Evolutionary conservation across 148 eudicot genomes (phyloP).

Genomic region (Polygonum maritimum): DNA sequence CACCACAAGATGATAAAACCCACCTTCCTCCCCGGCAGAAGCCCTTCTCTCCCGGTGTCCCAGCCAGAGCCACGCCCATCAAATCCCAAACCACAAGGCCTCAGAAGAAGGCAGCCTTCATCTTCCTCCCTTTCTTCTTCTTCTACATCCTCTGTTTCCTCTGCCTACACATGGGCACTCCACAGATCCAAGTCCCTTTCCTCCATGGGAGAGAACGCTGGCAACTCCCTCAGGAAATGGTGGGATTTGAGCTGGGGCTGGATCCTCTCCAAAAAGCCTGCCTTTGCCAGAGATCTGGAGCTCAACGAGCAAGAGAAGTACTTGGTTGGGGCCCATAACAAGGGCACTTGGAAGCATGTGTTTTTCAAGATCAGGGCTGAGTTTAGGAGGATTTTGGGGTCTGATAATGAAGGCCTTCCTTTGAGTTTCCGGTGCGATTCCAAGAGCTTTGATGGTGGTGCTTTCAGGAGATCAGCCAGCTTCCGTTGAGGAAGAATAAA

Average conservation of each 20-base stretch:
- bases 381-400: conserved; percentile 35
- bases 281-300: conserved; percentile 66
- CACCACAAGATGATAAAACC: not conserved
- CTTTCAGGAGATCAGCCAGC: not conserved
- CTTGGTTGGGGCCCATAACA: conserved; percentile 39
- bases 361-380: conserved; percentile 50
- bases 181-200: conserved; percentile 52
- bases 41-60: conserved; percentile 34
- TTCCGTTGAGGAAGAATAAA: not conserved
- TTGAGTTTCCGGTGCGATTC: conserved; percentile 42
- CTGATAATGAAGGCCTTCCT: conserved; percentile 52
- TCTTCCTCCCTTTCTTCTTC: conserved; percentile 33
- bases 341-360: conserved; percentile 59
- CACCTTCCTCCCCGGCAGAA: conserved; percentile 2
- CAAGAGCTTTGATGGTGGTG: not conserved
- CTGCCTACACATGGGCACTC: conserved; percentile 31
- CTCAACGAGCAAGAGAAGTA: conserved; percentile 71
- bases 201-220: conserved; percentile 39
- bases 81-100: conserved; percentile 7
- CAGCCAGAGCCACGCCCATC: conserved; percentile 15
- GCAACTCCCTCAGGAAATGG: conserved; percentile 51
- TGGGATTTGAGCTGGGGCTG: conserved; percentile 67
- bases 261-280: conserved; percentile 65
- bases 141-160: conserved; percentile 13
- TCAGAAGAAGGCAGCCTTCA: conserved; percentile 52